Percentiles rank a stretch among this genome's conserved stretches.
phyloP scores from a whole-genome alignment of 2,329 filamentous ascomycete genomes.

The Cryphonectria carpinicola region DNA sequence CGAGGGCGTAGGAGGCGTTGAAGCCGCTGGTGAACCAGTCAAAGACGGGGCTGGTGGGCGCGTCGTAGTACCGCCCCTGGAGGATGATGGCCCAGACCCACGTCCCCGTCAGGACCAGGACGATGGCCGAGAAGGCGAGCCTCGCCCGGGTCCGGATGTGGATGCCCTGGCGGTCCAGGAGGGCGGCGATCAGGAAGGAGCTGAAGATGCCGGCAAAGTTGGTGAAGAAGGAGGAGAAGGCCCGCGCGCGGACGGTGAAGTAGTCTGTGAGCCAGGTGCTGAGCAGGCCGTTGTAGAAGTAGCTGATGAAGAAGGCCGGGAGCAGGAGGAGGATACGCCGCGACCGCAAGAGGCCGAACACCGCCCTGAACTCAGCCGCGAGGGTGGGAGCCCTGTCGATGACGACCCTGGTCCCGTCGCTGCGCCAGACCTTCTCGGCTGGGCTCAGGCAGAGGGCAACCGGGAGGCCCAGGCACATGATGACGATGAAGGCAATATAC shows the following conservation, averaged over 20 bases:
- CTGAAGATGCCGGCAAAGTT: slow-evolving; percentile 38
- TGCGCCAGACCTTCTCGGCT: slow-evolving; percentile 39
- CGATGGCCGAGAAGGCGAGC: slow-evolving; percentile 35
- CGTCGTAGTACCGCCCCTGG: slow-evolving; percentile 38
- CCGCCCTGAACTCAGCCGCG: slow-evolving; percentile 37
- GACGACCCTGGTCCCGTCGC: slow-evolving; percentile 36
- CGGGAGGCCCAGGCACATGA: slow-evolving; percentile 40
- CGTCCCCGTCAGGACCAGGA: slow-evolving; percentile 36
- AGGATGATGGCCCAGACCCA: slow-evolving; percentile 39
- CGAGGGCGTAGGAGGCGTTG: slow-evolving; percentile 66
- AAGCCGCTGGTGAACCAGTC: slow-evolving; percentile 52
- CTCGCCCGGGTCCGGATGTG: slow-evolving; percentile 36
- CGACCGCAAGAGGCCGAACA: slow-evolving; percentile 33
- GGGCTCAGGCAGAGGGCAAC: slow-evolving; percentile 38
- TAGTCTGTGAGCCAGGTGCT: slow-evolving; percentile 38
- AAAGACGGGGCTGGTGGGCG: slow-evolving; percentile 34
- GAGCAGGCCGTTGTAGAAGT: slow-evolving; percentile 39
- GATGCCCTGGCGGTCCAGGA: slow-evolving; percentile 38
- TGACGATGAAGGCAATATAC: slow-evolving; percentile 38
- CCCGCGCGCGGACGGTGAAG: slow-evolving; percentile 40
- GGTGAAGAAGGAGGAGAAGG: slow-evolving; percentile 41
- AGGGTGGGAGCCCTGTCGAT: slow-evolving; percentile 35
- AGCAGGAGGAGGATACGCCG: slow-evolving; percentile 38
- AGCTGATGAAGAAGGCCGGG: slow-evolving; percentile 41
- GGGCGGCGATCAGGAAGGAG: slow-evolving; percentile 36